phyloP scores from a whole-genome alignment of 768 basidiomycete genomes.

The Pilatotrama ljubarskyi region DNA sequence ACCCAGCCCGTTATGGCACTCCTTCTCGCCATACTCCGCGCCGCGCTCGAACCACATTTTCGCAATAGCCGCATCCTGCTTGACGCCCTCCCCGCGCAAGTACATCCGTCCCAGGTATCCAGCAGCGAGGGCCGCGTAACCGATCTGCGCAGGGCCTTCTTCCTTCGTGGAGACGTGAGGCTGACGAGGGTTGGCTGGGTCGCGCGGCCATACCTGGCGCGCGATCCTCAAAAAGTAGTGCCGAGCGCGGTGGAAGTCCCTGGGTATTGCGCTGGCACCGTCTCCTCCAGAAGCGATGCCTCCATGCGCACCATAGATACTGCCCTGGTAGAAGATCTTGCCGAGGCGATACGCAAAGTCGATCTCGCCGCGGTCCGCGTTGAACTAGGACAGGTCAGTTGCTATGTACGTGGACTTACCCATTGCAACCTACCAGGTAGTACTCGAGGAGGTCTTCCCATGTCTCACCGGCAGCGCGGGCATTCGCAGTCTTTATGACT shows the following conservation, averaged over 20 bases:
- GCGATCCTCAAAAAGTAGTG: constrained; percentile 86
- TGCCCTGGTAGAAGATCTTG: constrained; percentile 96
- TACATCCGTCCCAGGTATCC: constrained; percentile 94
- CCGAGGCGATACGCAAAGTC: constrained; percentile 90
- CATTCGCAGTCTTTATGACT: constrained; percentile 80
- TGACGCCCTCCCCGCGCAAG: constrained; percentile 88
- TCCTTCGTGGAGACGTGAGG: constrained; percentile 27
- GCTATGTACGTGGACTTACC: not conserved
- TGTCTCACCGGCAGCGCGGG: constrained; percentile 87
- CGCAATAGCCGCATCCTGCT: constrained; percentile 69
- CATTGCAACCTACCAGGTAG: constrained; percentile 60
- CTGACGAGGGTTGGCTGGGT: constrained; percentile 58
- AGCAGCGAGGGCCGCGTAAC: constrained; percentile 76
- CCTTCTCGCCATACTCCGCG: constrained; percentile 75
- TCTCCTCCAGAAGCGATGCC: constrained; percentile 88
- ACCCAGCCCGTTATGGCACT: constrained; percentile 87
- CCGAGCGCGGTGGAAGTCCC: constrained; percentile 73
- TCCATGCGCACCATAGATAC: constrained; percentile 76
- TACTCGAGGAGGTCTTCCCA: constrained; percentile 94
- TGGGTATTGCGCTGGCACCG: constrained; percentile 86
- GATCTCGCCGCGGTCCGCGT: constrained; percentile 88
- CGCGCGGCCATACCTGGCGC: constrained; percentile 84
- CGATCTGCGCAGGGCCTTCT: constrained; percentile 33
- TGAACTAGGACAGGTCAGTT: constrained; percentile 59
- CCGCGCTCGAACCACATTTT: constrained; percentile 96